Evolutionary conservation across 768 basidiomycete genomes (phyloP).

Genomic region (Mycena olivaceomarginata): DNA sequence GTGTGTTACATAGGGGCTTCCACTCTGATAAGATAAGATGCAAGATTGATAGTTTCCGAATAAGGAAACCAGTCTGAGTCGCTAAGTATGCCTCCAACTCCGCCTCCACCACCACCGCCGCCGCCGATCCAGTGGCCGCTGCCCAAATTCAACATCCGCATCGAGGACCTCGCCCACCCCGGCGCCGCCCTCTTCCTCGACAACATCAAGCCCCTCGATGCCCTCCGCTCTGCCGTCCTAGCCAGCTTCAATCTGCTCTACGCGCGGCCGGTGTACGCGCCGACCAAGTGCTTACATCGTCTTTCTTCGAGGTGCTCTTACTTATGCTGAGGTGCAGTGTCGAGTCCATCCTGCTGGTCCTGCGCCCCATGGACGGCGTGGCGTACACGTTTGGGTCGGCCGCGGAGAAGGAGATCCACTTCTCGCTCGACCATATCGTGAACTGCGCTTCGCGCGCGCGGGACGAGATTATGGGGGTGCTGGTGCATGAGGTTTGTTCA

Average conservation of each 20-base stretch:
- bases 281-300: constrained; percentile 55
- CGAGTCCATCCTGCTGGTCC: constrained; percentile 71
- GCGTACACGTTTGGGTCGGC: constrained; percentile 78
- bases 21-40: no score
- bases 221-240: constrained; percentile 66
- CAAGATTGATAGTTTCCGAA: not conserved
- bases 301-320: not conserved
- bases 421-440: constrained; percentile 80
- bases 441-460: constrained; percentile 61
- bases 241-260: constrained; percentile 70
- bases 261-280: constrained; percentile 57
- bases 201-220: constrained; percentile 64
- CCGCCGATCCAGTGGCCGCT: constrained; percentile 64
- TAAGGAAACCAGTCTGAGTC: not conserved
- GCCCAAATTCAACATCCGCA: constrained; percentile 72
- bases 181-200: constrained; percentile 76
- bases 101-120: constrained; percentile 44
- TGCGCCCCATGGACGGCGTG: constrained; percentile 81
- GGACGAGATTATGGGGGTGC: constrained; percentile 83
- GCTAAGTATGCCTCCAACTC: constrained; percentile 46
- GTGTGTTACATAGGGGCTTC: not conserved
- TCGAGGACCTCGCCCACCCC: constrained; percentile 77
- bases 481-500: constrained; percentile 70
- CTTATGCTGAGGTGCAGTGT: constrained; percentile 61
- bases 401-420: constrained; percentile 83